Conservation (phyloP, 1,284 basidiomycete genomes). For the Irpex sp. region DNA sequence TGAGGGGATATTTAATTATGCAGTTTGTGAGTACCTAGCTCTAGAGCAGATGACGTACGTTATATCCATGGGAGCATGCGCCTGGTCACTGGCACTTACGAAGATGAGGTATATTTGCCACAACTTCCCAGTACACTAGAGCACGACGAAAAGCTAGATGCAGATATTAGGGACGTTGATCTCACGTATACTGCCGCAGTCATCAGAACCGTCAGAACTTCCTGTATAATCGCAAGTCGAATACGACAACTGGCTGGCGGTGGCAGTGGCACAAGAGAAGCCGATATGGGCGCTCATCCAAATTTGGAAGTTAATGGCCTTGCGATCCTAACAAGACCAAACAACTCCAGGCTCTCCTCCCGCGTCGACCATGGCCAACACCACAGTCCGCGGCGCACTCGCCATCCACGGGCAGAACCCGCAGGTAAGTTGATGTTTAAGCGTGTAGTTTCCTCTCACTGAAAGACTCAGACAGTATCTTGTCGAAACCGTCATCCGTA, state of each 20-base stretch:
- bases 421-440: slow-evolving; percentile 48
- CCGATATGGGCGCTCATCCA: background rate
- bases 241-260: background rate
- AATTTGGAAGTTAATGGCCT: slow-evolving; percentile 10
- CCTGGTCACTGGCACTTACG: too few relatives aligned
- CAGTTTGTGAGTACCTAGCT: too few relatives aligned
- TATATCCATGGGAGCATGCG: too few relatives aligned
- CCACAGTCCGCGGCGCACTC: slow-evolving; percentile 75
- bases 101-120: too few relatives aligned
- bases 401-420: slow-evolving; percentile 93
- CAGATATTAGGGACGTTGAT: too few relatives aligned
- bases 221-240: too few relatives aligned
- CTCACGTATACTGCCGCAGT: too few relatives aligned
- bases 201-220: too few relatives aligned
- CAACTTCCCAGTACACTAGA: too few relatives aligned
- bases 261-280: background rate
- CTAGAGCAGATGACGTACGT: too few relatives aligned
- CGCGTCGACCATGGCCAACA: slow-evolving; percentile 71
- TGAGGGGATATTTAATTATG: too few relatives aligned
- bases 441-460: background rate
- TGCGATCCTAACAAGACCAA: slow-evolving; percentile 19
- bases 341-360: slow-evolving; percentile 12
- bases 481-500: slow-evolving; percentile 94
- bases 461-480: slow-evolving; percentile 62
- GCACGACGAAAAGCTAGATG: too few relatives aligned